phyloP scores from a whole-genome alignment of 2,329 filamentous ascomycete genomes.

The Cercospora sojina region DNA sequence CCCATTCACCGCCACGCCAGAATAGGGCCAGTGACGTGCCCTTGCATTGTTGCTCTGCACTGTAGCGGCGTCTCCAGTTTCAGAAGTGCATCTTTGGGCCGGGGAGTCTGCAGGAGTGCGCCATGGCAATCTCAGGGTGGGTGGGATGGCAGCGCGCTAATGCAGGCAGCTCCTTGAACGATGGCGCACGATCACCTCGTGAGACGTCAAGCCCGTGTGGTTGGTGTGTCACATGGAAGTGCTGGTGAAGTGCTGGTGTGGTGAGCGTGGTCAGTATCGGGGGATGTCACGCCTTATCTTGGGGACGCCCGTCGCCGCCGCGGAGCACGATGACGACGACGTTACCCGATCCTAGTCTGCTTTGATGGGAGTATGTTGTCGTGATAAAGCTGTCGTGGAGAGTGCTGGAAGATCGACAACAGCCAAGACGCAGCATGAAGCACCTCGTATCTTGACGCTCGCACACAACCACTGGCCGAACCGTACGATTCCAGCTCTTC shows the following conservation, averaged over 20 bases:
- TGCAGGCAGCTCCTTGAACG: neutral
- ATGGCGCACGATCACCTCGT: constrained; percentile 1
- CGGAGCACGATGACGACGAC: neutral
- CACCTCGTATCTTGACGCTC: neutral
- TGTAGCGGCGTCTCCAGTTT: constrained; percentile 1
- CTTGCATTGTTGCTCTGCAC: constrained; percentile 2
- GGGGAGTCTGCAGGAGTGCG: neutral
- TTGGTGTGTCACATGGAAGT: constrained; percentile 12
- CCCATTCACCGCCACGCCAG: neutral
- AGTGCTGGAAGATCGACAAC: neutral
- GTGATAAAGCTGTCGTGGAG: neutral
- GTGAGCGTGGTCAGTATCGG: neutral
- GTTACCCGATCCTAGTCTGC: neutral
- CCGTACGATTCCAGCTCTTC: neutral
- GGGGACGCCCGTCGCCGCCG: constrained; percentile 2
- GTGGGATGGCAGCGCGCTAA: constrained; percentile 4
- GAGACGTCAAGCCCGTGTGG: neutral
- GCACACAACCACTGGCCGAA: neutral
- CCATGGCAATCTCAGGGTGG: neutral
- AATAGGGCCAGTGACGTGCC: constrained; percentile 4
- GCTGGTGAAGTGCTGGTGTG: neutral
- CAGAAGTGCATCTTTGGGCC: neutral
- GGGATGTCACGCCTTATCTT: neutral
- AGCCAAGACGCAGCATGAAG: neutral
- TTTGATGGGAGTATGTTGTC: neutral